These are phyloP conservation scores for Solanum gandarillasii DNA, from an alignment of 257 asterid genomes.

Conservation along the genomic window DNA sequence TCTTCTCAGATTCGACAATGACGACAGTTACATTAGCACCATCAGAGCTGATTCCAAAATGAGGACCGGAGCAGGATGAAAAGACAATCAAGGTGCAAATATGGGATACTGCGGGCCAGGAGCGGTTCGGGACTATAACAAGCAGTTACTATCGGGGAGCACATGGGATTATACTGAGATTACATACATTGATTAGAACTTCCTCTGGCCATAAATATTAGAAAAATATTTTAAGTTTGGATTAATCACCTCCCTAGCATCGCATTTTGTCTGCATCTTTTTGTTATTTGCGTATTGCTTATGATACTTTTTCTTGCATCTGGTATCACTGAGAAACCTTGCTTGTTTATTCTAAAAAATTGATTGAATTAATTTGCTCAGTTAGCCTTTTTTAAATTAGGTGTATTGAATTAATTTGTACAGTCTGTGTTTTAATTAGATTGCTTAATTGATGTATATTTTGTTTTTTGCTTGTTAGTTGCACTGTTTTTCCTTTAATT, in stretches of 20 bases:
- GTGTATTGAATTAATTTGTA: neutral
- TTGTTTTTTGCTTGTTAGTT: neutral
- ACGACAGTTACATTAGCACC: conserved; percentile 97
- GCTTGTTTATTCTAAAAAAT: neutral
- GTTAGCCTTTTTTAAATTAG: neutral
- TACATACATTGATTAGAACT: neutral
- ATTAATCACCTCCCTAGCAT: neutral
- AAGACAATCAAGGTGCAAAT: conserved; percentile 91
- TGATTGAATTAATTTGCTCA: neutral
- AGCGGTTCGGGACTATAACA: conserved; percentile 86
- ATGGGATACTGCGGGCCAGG: conserved; percentile 99
- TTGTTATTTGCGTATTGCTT: neutral
- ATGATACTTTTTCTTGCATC: neutral
- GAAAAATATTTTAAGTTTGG: neutral
- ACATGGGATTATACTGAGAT: conserved; percentile 88
- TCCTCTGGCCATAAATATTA: neutral
- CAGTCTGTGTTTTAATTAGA: neutral
- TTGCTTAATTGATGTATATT: neutral
- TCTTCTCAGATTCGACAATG: conserved; percentile 47
- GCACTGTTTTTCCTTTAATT: neutral
- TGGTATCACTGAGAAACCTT: neutral
- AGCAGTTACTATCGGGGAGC: conserved; percentile 98
- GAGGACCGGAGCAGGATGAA: conserved; percentile 83
- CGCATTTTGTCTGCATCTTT: neutral
- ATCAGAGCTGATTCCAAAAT: conserved; percentile 97